These are phyloP conservation scores for Cucumis hystrix DNA, from an alignment of 306 rosid species.

Conservation along the genomic window DNA sequence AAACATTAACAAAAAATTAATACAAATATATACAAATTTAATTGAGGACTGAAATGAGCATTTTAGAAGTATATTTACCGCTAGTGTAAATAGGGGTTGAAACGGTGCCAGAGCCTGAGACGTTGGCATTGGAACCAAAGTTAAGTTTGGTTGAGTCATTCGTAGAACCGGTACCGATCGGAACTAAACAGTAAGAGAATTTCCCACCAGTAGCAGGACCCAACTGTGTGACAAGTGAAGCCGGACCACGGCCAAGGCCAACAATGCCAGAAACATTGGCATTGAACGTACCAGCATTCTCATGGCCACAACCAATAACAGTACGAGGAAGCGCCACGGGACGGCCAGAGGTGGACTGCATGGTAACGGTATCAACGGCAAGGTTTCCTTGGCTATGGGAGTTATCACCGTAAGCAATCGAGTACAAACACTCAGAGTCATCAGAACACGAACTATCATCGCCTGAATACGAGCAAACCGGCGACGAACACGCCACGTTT, in stretches of 20 bases:
- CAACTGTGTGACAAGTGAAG: conserved; percentile 29
- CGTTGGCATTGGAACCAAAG: conserved; percentile 18
- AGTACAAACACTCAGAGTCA: conserved; percentile 11
- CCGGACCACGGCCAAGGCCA: conserved; percentile 28
- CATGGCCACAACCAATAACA: conserved; percentile 33
- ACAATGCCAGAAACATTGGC: conserved; percentile 24
- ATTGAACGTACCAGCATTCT: not conserved
- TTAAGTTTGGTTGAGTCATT: not conserved
- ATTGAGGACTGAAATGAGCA: no score
- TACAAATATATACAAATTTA: no score
- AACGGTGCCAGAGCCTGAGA: conserved; percentile 9
- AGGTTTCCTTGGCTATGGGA: conserved; percentile 19
- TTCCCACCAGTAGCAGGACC: conserved; percentile 13
- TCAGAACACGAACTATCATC: not conserved
- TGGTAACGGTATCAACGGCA: conserved; percentile 32
- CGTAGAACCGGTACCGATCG: not conserved
- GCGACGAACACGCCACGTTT: conserved; percentile 1
- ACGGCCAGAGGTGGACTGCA: conserved; percentile 10
- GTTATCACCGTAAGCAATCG: conserved; percentile 2
- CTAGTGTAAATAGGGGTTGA: conserved; percentile 13
- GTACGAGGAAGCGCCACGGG: conserved; percentile 10
- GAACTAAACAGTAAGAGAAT: conserved; percentile 45
- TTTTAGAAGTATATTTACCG: not conserved
- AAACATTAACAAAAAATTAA: not conserved
- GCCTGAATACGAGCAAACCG: not conserved